Evolutionary conservation across 2,329 filamentous ascomycete species (phyloP), one percentile per base, ranked within the genome.

Genomic region (Didymella lethalis): DNA sequence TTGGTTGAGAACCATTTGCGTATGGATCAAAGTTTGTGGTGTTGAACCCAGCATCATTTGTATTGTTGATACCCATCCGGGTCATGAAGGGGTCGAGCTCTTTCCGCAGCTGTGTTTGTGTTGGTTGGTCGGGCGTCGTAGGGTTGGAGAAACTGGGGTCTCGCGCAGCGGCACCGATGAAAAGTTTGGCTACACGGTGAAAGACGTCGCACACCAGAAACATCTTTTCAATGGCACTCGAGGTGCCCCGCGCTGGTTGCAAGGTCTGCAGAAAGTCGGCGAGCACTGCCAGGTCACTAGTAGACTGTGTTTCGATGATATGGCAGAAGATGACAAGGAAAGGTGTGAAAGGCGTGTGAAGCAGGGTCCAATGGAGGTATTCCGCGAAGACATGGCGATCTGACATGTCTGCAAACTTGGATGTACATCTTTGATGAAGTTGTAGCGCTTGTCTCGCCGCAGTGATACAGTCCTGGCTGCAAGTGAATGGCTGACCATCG

Each of bases 361-460:
- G 3, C 40, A 64, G 7, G 63, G 58, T 20, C 78, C 57, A 29
- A 38, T 59, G 26, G 18, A 61, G 48, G 75, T 77, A 48, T 71
- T 78, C 54, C 69, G 63, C 31, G 16, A 61, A 61, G 10, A 61
- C 14, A 7, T 53, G 38, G n/a, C 26, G 45, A 18, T 57, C 58
- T 8, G 52, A 43, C 58, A 61, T 54, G 31, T 36, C 32, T 20
- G 44, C 40, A 20, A 55, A 61, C n/a, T 46, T 53, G 11, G 48
- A 18, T 7, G 58, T 41, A 34, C 58, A 61, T 7, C 26, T 54
- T 6, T 76, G 69, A 34, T 80, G 77, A 23, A 75, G 59, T 7
- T 77, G 73, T 10, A 80, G 54, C 0, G 69, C 65, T 20, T 77
- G 67, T 7, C 75, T 75, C 11, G 78, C 75, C 5, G 69, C 70